Evolutionary conservation across 345 rosid genomes (phyloP), one percentile per base, ranked within the genome.

Genomic region (Murraya koenigii): DNA sequence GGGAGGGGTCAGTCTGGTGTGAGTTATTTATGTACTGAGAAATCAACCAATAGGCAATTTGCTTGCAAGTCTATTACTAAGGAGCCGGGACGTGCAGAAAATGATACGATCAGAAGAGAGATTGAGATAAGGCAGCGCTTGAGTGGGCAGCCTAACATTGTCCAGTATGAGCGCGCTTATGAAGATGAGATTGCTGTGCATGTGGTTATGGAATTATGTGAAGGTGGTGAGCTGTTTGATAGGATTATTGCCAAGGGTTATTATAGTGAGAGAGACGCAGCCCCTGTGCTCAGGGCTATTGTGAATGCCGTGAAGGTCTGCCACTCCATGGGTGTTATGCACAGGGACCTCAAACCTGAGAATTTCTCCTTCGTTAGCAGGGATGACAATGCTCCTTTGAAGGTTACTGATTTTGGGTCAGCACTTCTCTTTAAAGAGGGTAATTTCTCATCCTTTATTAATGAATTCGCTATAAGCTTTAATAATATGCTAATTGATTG

Each of bases 1-100:
- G 98, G 98, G 15, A 85, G 95, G 73, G 99, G 99, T 19, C 95
- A 90, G 32, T 93, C 92, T 80, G 98, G 98, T 17, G 92, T 92
- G n/a, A 93, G 92, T 63, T 87, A 91, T 80, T 83, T 93, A 0
- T 93, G 98, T 66, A 90, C 86, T 0, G 94, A 93, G 89, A 92
- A 91, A 41, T 87, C 97, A 0, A 85, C 93, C 0, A 93, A 94
- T 4, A 83, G 64, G 70, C 65, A 71, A 8, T 93, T 78, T 80
- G 99, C 99, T 58, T 95, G 98, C 82, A 92, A 92, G 80, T 91
- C 98, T 11, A 91, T 92, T 28, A 84, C 92, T 23, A 92, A 92
- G 89, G 87, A 19, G 17, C 47, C 47, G 13, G 84, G 94, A 91
- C 66, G 85, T 17, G 22, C 22, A 44, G 56, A 52, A 17, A 17